Percentiles rank a stretch among this genome's conserved stretches.
These are phyloP conservation scores for Bonnemaisonia californica DNA, from an alignment of 31 red algal species.

Conservation along the genomic window DNA sequence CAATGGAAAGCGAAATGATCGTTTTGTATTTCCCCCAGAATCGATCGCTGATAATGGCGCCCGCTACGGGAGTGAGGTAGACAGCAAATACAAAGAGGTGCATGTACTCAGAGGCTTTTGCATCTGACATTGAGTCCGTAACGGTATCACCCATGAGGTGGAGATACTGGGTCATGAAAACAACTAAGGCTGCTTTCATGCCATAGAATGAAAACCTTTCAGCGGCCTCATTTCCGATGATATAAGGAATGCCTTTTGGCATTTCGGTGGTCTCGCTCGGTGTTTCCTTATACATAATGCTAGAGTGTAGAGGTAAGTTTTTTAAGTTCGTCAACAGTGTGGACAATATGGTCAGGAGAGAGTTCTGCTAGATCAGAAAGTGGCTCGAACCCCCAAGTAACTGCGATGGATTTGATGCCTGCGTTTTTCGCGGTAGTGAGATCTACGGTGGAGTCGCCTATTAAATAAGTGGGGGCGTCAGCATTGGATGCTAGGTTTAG, in stretches of 20 bases:
- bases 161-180: conserved; percentile 1
- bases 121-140: not conserved
- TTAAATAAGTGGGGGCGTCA: too few relatives aligned
- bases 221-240: conserved; percentile 19
- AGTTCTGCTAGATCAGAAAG: too few relatives aligned
- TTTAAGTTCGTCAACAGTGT: too few relatives aligned
- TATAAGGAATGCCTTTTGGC: conserved; percentile 21
- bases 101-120: not conserved
- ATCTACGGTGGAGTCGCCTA: too few relatives aligned
- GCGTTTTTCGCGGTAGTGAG: too few relatives aligned
- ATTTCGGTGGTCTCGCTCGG: conserved; percentile 47
- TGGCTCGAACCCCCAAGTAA: too few relatives aligned
- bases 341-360: too few relatives aligned
- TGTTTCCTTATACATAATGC: too few relatives aligned
- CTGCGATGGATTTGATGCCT: too few relatives aligned
- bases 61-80: conserved; percentile 4
- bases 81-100: conserved; percentile 5
- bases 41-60: conserved; percentile 10
- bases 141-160: not conserved
- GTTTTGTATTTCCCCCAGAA: conserved; percentile 20
- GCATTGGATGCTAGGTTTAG: too few relatives aligned
- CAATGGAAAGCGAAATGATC: conserved; percentile 17
- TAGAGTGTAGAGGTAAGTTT: too few relatives aligned
- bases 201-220: conserved; percentile 20
- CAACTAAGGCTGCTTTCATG: not conserved